Base-by-base conservation (phyloP, 495 filamentous ascomycete genomes). In the Neurospora sp. region DNA sequence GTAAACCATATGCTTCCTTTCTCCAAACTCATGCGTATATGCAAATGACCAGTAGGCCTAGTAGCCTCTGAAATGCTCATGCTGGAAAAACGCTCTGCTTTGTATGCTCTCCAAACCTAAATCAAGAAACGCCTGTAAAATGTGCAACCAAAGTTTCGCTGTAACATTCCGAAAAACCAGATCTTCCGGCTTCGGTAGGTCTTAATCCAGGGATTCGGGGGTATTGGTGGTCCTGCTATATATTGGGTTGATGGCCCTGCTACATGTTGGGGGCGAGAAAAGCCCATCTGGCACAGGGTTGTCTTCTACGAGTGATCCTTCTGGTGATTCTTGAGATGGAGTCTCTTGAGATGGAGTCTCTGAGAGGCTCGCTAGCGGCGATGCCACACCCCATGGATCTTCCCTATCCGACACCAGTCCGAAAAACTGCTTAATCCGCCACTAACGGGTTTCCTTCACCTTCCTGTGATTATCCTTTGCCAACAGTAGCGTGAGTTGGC, bases 401-500 rank as follows among this genome's bases (percentile, higher is more conserved):
- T 35, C 27, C 12, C 14, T 8, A 31, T 65, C 27, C 12, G 53
- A 35, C 12, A 65, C 53, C 27, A 65, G 53, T 65, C 22, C 53
- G 27, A 65, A 37, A 35, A 65, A 35, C 12, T 65, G 53, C 53
- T 35, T 65, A 0, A 8, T 65, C 53, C 53, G 53, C 53, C 53
- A 65, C 53, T 65, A 65, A 35, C 53, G 53, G 53, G 53, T 27
- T 16, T 68, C 69, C 41, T 73, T 40, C 2, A 35, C 69, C 39
- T 75, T 76, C 12, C 71, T 65, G 9, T 74, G 42, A 70, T 74
- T 79, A 14, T 85, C 80, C 9, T 80, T 80, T 40, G 85, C 82
- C 70, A 88, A 77, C 7, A 88, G 75, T 3, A 88, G 72, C 22
- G 81, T 81, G 40, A 88, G 80, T 73, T 88, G 83, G 70, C 86